These are phyloP conservation scores for Hanseniaspora hatyaiensis DNA, from an alignment of 805 yeast species.

Conservation along the genomic window DNA sequence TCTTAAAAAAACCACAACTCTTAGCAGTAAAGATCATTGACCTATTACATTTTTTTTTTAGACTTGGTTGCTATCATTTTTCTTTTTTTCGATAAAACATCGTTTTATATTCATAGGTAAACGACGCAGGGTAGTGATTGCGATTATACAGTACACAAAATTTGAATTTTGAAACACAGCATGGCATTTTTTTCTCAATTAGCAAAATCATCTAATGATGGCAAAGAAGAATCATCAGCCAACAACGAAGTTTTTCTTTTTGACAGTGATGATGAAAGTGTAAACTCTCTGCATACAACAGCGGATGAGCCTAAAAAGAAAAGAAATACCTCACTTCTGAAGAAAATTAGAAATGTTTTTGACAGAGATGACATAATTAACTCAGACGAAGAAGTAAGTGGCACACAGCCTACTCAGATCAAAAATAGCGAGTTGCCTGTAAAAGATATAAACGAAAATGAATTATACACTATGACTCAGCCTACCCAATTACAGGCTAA, in stretches of 20 bases:
- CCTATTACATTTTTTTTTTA: no score
- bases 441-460: background rate
- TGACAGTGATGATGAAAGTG: conserved; percentile 15
- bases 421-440: no score
- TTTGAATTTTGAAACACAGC: no score
- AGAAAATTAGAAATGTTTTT: conserved; percentile 16
- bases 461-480: background rate
- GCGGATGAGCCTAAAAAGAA: conserved; percentile 21
- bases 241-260: conserved; percentile 2
- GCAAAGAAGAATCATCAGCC: background rate
- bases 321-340: conserved; percentile 17
- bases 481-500: conserved; percentile 8
- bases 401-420: conserved; percentile 11
- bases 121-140: no score
- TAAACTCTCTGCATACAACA: conserved; percentile 18
- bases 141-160: no score
- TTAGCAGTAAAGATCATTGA: no score
- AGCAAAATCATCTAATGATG: no score
- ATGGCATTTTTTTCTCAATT: no score
- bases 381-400: background rate
- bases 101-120: no score
- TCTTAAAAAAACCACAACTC: no score
- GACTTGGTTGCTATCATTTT: no score
- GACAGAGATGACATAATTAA: conserved; percentile 1
- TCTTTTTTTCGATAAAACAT: no score